Base-by-base conservation (phyloP, 768 basidiomycete species). In the Naganishia antarctica region DNA sequence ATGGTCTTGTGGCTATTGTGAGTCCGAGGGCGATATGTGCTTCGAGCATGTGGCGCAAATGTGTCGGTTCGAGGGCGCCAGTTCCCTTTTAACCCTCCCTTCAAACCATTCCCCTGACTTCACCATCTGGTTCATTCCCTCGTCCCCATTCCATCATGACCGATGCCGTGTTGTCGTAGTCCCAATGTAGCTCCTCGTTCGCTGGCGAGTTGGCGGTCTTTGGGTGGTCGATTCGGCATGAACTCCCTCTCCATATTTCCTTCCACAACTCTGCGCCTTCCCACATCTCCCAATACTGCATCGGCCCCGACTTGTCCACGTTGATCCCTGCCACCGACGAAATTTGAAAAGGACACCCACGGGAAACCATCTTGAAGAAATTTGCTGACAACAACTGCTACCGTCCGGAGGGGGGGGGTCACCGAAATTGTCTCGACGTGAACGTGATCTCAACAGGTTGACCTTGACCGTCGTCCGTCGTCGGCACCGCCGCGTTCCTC, bases 291-390 rank as follows among this genome's bases (percentile, higher is more conserved):
- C 53, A 32, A 37, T n/a, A 40, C 37, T 57, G 53, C 53, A 57
- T n/a, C 32, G 43, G 8, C 21, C 21, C 16, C 9, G 11, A 25
- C n/a, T 23, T 9, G 13, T 57, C 53, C 53, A 3, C n/a, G 37
- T 57, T 57, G 53, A 57, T 57, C 53, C 53, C 3, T n/a, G n/a
- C n/a, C 21, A 44, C 43, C 53, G 34, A 57, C 53, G 26, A 23
- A 57, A 11, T 26, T 8, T 23, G 37, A 4, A 57, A 26, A 41
- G 16, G 34, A 40, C 26, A 57, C 53, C 53, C 53, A 57, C 53
- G 53, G 53, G 53, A 57, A 57, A 57, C 53, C 53, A 57, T 57
- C 53, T 57, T 57, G 53, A 57, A 57, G 53, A 57, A 57, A 57
- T 57, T 57, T 57, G 53, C 53, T 57, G 53, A 57, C 53, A 51